A percentile compares a stretch with the other conserved stretches of the same genome.
Conservation (phyloP, 2,329 filamentous ascomycete genomes). For the Trichoderma aggressivum region DNA sequence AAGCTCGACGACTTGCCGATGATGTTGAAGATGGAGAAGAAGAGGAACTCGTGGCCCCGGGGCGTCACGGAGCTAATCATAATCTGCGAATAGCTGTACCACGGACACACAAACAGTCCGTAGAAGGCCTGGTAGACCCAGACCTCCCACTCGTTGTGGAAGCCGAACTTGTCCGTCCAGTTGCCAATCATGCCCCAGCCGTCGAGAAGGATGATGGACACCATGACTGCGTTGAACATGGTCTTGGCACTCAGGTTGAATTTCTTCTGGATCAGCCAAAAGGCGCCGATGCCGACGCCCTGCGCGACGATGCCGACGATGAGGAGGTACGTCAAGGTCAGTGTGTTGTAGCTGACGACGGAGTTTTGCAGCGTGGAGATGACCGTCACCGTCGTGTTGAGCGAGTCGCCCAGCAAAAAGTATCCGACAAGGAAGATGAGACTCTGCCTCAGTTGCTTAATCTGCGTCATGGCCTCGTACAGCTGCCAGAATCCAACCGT, state of each 20-base stretch:
- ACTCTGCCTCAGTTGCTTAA: slow-evolving; percentile 64
- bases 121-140: slow-evolving; percentile 54
- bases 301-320: slow-evolving; percentile 64
- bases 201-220: slow-evolving; percentile 59
- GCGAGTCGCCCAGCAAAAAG: slow-evolving; percentile 65
- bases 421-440: slow-evolving; percentile 64
- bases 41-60: slow-evolving; percentile 65
- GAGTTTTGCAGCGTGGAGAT: slow-evolving; percentile 63
- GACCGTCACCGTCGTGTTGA: slow-evolving; percentile 69
- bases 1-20: slow-evolving; percentile 66
- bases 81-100: slow-evolving; percentile 68
- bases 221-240: slow-evolving; percentile 64
- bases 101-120: slow-evolving; percentile 64
- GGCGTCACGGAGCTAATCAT: slow-evolving; percentile 70
- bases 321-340: slow-evolving; percentile 62
- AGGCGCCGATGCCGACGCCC: slow-evolving; percentile 58
- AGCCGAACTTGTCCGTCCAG: slow-evolving; percentile 44
- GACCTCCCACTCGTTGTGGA: slow-evolving; percentile 45
- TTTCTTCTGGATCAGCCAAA: slow-evolving; percentile 60
- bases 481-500: slow-evolving; percentile 62
- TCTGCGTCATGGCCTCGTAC: slow-evolving; percentile 53
- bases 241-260: slow-evolving; percentile 59
- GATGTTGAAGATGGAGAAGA: slow-evolving; percentile 67
- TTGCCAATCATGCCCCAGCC: slow-evolving; percentile 47
- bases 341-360: slow-evolving; percentile 61